Base-by-base conservation (phyloP, 192 early-diverging fungal genomes). In the Endogone sp. region DNA sequence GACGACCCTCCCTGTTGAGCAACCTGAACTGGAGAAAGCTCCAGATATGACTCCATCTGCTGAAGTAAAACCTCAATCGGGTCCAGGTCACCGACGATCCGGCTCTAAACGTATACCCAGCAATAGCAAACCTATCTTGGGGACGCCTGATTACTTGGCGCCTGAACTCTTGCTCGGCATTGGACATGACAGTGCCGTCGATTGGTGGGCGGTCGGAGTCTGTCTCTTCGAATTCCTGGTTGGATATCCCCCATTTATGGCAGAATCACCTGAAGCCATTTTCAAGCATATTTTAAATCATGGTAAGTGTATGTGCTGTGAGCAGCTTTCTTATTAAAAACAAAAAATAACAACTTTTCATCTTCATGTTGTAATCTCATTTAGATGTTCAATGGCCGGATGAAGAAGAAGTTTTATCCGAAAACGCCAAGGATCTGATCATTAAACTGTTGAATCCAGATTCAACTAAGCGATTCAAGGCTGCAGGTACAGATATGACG, bases 181-280 rank as follows among this genome's bases (percentile, higher is more conserved):
- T 13, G 91, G 90, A 21, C 92, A 97, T 70, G 90, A 87, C 9
- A 83, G 86, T 3, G 89, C 89, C 2, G 97, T 97, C 9, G 97
- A 98, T 69, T 98, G 94, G 95, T 98, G 97, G 97, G 87, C 94
- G 2, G 74, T 98, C 20, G 97, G 97, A 26, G 88, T 97, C 27
- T 95, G 93, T 67, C 65, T 95, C 30, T 97, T 92, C 74, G 95
- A 97, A 78, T 95, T 92, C 78, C 71, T 97, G 56, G 82, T 84
- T 13, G 95, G 95, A 30, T 92, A 91, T 65, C 94, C 95, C 27
- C 95, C 95, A 0, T 97, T 97, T 68, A 93, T 88, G 62, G 95
- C 93, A 74, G 91, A 95, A 22, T 75, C 88, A 1, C 89, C 93
- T 3, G 92, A 95, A 72, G 83, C 83, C 3, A 97, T 97, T 63